Conservation (phyloP, 129 eudicot species). For the Escallonia herrerae region DNA sequence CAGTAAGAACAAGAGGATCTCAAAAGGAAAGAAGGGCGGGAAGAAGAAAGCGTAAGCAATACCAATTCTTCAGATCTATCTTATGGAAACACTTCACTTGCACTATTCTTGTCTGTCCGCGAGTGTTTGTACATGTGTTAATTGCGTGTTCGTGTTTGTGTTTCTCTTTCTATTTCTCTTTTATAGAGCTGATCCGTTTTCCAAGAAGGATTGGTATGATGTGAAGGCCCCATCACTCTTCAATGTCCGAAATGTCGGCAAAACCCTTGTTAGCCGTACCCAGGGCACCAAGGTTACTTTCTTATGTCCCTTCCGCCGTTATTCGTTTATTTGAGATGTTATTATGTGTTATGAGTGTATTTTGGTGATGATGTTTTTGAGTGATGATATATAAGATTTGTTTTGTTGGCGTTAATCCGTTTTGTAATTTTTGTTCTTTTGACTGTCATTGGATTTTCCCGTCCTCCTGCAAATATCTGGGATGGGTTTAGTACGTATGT, state of each 20-base stretch:
- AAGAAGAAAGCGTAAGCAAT: conserved; percentile 49
- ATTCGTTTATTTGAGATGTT: no score
- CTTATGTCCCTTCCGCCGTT: no score
- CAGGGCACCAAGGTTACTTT: conserved; percentile 50
- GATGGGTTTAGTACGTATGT: no score
- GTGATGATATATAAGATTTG: no score
- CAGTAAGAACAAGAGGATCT: conserved; percentile 47
- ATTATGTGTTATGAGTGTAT: no score
- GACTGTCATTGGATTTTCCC: background rate
- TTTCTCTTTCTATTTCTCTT: conserved; percentile 17
- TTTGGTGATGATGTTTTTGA: no score
- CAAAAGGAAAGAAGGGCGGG: conserved; percentile 49
- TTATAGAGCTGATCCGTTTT: no score
- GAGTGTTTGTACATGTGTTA: no score
- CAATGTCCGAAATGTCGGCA: conserved; percentile 31
- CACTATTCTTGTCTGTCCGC: no score
- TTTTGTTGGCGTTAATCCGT: no score
- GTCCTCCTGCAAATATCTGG: no score
- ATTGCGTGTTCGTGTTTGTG: background rate
- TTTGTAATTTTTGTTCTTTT: background rate
- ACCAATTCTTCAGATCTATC: background rate
- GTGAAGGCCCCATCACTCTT: conserved; percentile 49
- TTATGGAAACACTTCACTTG: background rate
- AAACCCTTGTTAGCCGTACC: conserved; percentile 49
- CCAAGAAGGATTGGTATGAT: conserved; percentile 58